Conservation (phyloP, 768 basidiomycete species). For the Suillus fuscotomentosus region DNA sequence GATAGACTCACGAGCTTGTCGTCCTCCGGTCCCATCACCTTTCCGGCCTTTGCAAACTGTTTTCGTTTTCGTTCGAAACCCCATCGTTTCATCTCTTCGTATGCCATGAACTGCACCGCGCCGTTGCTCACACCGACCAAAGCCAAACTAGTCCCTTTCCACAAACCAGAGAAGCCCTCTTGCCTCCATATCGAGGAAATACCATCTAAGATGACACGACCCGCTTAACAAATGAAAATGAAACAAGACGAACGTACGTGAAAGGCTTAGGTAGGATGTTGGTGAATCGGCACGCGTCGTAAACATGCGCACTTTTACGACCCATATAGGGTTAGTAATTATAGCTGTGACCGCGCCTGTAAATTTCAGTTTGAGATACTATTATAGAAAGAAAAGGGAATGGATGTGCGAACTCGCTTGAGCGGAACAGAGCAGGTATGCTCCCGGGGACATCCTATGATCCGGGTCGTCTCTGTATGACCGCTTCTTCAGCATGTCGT, state of each 20-base stretch:
- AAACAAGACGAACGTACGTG: slow-evolving; percentile 42
- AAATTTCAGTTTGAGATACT: slow-evolving; percentile 13
- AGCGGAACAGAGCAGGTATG: slow-evolving; percentile 88
- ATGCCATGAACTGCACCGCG: slow-evolving; percentile 92
- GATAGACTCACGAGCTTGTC: slow-evolving; percentile 77
- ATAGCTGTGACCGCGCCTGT: slow-evolving; percentile 90
- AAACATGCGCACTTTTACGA: slow-evolving; percentile 97
- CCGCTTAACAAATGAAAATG: too few species aligned
- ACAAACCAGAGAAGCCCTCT: slow-evolving; percentile 81
- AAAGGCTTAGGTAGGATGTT: slow-evolving; percentile 74
- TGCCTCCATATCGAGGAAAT: slow-evolving; percentile 63
- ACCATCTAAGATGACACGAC: slow-evolving; percentile 49
- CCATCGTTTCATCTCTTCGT: slow-evolving; percentile 94
- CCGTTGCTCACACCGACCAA: slow-evolving; percentile 94
- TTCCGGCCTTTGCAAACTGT: slow-evolving; percentile 58
- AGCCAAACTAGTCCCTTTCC: slow-evolving; percentile 84
- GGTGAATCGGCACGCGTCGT: slow-evolving; percentile 70
- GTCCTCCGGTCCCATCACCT: slow-evolving; percentile 64
- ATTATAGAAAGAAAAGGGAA: slow-evolving; percentile 10
- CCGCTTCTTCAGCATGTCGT: slow-evolving; percentile 88
- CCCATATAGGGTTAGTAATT: slow-evolving; percentile 97
- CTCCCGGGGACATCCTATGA: slow-evolving; percentile 66
- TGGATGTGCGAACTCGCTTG: slow-evolving; percentile 83
- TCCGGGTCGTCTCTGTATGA: slow-evolving; percentile 67
- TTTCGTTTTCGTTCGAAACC: slow-evolving; percentile 77